Percentiles rank a stretch among this genome's conserved stretches.
phyloP scores from a whole-genome alignment of 2,329 filamentous ascomycete species.

The Talaromyces sp. region DNA sequence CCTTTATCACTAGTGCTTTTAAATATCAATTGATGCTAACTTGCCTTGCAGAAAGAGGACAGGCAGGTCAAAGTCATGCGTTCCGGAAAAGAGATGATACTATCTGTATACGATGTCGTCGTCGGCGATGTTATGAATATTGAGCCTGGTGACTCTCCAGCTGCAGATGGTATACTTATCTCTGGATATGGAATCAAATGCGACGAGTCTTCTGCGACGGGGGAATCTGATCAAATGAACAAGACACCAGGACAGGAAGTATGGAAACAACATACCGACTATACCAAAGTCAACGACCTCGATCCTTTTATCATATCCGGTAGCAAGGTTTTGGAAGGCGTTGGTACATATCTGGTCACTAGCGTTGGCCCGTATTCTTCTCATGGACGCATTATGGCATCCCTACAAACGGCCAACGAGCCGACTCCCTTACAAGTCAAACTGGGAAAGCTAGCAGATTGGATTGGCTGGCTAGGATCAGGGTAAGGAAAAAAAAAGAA shows the following conservation, averaged over 20 bases:
- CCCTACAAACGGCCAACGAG: constrained; percentile 67
- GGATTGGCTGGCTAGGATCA: constrained; percentile 71
- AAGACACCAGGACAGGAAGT: constrained; percentile 60
- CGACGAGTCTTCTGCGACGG: constrained; percentile 69
- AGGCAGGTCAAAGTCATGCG: constrained; percentile 63
- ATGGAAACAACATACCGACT: constrained; percentile 51
- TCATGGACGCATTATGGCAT: constrained; percentile 71
- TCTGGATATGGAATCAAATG: constrained; percentile 63
- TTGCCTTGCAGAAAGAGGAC: constrained; percentile 53
- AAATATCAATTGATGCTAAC: background rate
- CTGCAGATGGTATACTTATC: constrained; percentile 67
- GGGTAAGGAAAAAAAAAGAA: constrained; percentile 32
- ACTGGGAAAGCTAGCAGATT: constrained; percentile 69
- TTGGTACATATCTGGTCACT: constrained; percentile 70
- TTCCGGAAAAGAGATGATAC: constrained; percentile 59
- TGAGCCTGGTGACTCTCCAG: constrained; percentile 65
- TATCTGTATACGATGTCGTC: constrained; percentile 63
- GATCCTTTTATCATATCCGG: constrained; percentile 79
- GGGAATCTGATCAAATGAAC: constrained; percentile 68
- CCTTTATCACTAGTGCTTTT: background rate
- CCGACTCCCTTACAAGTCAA: constrained; percentile 74
- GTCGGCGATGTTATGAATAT: constrained; percentile 68
- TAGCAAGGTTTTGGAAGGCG: constrained; percentile 70
- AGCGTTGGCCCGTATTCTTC: constrained; percentile 69
- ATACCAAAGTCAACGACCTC: constrained; percentile 47